Conservation (phyloP, 768 basidiomycete genomes). For the Imleria badia region DNA sequence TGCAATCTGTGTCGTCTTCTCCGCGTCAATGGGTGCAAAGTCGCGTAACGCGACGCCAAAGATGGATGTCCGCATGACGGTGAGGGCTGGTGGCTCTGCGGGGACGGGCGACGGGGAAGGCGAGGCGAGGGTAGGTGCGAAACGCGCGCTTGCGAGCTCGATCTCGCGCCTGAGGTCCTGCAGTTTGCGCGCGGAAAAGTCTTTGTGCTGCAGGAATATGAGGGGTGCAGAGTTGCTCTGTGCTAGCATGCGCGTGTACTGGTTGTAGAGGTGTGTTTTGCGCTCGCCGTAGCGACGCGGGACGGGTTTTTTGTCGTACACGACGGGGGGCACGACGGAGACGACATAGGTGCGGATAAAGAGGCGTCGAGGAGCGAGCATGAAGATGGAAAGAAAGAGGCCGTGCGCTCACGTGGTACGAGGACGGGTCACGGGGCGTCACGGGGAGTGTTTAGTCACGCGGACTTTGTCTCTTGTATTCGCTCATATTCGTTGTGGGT, state of each 20-base stretch:
- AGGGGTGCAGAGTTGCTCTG: slow-evolving; percentile 57
- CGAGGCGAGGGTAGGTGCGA: slow-evolving; percentile 28
- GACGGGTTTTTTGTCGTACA: slow-evolving; percentile 50
- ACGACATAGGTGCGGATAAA: slow-evolving; percentile 52
- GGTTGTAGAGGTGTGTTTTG: slow-evolving; percentile 79
- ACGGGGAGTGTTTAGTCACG: slow-evolving; percentile 25
- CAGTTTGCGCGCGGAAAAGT: slow-evolving; percentile 69
- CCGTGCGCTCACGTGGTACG: slow-evolving; percentile 1
- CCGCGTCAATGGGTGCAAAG: slow-evolving; percentile 48
- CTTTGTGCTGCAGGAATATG: slow-evolving; percentile 76
- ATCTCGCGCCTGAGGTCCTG: slow-evolving; percentile 71
- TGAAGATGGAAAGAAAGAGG: background rate
- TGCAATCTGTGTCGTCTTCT: slow-evolving; percentile 52
- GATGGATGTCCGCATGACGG: slow-evolving; percentile 72
- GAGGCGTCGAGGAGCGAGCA: slow-evolving; percentile 16
- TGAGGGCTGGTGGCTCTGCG: slow-evolving; percentile 50
- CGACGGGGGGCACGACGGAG: slow-evolving; percentile 50
- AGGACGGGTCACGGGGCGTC: slow-evolving; percentile 24
- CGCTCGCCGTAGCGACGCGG: slow-evolving; percentile 75
- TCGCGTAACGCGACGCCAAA: slow-evolving; percentile 77
- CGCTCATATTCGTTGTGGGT: slow-evolving; percentile 19
- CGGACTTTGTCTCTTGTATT: slow-evolving; percentile 23
- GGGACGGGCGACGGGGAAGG: slow-evolving; percentile 35
- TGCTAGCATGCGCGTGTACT: slow-evolving; percentile 72
- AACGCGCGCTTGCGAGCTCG: slow-evolving; percentile 49